Base-by-base conservation (phyloP, 108 stramenopile species). In the Cyclotella distinguenda region DNA sequence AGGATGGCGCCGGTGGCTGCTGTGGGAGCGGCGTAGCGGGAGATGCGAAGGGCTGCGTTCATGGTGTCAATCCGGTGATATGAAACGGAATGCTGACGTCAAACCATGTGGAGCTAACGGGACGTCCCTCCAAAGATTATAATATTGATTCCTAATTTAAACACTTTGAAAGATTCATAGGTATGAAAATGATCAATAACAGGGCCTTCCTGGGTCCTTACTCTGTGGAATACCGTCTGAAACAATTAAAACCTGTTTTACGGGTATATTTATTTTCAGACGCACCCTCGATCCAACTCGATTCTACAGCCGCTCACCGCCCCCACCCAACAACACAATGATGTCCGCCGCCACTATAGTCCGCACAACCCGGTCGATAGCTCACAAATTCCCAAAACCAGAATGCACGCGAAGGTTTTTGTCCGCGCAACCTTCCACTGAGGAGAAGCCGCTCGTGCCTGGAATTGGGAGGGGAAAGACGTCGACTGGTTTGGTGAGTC, bases 381-480 rank as follows among this genome's bases (percentile, higher is more conserved):
- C 60, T 28, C 60, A 33, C 47, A 49, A 34, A 43, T 21, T 2
- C 25, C 22, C 61, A 34, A 35, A 23, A 7, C 32, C 19, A 48
- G 35, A 4, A 40, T 30, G 28, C 23, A 60, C 28, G 26, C 36
- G 2, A 22, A 69, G 49, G 35, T 47, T 53, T 35, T 50, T 27
- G 19, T 36, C 45, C 16, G 28, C 46, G 25, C 25, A 35, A 4
- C 45, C 51, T 25, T 58, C 76, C 15, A 35, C 34, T 15, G 54
- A 66, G 27, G 77, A 78, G 26, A 60, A 73, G 60, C 70, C 74
- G 13, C 44, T 79, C 22, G 76, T 84, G 35, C 89, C 89, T 21
- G 93, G 93, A 23, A 74, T 87, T 57, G 89, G 89, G 27, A 80
- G 70, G 69, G 88, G 87, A 36, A 95, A 95, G 79, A 95, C 94